A percentile compares a stretch with the other conserved stretches of the same genome.
Evolutionary conservation across 2,329 filamentous ascomycete species (phyloP).

Genomic region (Cladophialophora exuberans): DNA sequence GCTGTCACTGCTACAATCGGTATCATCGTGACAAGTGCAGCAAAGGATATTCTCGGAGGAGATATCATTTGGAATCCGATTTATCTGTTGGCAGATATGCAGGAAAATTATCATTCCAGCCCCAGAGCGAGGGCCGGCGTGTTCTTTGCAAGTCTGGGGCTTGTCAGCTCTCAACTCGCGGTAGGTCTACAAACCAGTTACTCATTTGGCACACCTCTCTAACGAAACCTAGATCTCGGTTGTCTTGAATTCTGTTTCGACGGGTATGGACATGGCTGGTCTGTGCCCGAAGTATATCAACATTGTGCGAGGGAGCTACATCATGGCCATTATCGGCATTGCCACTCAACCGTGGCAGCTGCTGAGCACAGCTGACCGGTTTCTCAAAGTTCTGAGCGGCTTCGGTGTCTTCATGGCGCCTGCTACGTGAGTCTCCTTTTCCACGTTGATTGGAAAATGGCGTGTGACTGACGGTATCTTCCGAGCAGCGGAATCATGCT

Average conservation of each 20-base stretch:
- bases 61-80: slow-evolving; percentile 47
- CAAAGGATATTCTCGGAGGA: slow-evolving; percentile 35
- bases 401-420: slow-evolving; percentile 43
- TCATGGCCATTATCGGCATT: slow-evolving; percentile 47
- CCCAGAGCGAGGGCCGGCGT: slow-evolving; percentile 42
- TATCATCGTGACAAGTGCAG: slow-evolving; percentile 43
- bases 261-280: slow-evolving; percentile 59
- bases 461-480: slow-evolving; percentile 2
- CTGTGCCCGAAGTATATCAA: slow-evolving; percentile 59
- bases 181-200: slow-evolving; percentile 28
- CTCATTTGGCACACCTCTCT: not conserved
- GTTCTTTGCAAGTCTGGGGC: slow-evolving; percentile 43
- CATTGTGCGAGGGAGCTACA: slow-evolving; percentile 57
- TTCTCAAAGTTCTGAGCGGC: slow-evolving; percentile 50
- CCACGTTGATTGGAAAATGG: not conserved
- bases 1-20: slow-evolving; percentile 43
- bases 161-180: slow-evolving; percentile 41
- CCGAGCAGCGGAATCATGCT: slow-evolving; percentile 45
- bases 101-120: slow-evolving; percentile 39
- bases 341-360: slow-evolving; percentile 57
- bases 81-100: slow-evolving; percentile 40
- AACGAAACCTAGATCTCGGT: slow-evolving; percentile 35
- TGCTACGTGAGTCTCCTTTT: slow-evolving; percentile 36
- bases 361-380: slow-evolving; percentile 49
- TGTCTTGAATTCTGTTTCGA: slow-evolving; percentile 54